Conservation (phyloP, 108 stramenopile species). For the Cyclostephanos tholiformis region DNA sequence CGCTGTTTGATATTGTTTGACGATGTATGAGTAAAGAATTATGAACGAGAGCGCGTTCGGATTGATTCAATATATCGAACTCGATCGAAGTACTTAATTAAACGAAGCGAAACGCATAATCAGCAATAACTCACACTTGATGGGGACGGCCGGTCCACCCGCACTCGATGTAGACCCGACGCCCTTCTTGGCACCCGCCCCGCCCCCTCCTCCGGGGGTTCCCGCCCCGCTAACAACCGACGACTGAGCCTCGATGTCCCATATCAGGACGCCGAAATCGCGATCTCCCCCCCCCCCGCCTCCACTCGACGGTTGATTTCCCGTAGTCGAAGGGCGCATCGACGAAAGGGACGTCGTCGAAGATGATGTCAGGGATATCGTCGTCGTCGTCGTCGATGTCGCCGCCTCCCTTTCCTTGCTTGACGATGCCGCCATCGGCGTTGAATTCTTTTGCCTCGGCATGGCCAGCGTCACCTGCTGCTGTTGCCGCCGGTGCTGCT, state of each 20-base stretch:
- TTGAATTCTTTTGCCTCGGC: background rate
- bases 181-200: slow-evolving; percentile 4
- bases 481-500: background rate
- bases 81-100: no score
- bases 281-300: slow-evolving; percentile 54
- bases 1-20: slow-evolving; percentile 12
- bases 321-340: background rate
- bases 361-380: background rate
- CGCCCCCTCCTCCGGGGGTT: slow-evolving; percentile 11
- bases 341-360: background rate
- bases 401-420: no score
- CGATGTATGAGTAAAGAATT: background rate
- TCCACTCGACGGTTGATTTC: background rate
- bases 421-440: background rate
- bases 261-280: slow-evolving; percentile 79
- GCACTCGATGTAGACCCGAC: slow-evolving; percentile 11
- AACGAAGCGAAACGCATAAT: background rate
- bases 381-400: background rate
- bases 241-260: slow-evolving; percentile 56
- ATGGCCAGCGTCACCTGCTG: background rate
- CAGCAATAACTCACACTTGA: slow-evolving; percentile 32
- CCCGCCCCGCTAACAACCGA: slow-evolving; percentile 22
- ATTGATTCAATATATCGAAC: background rate
- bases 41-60: background rate
- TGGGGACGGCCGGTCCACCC: slow-evolving; percentile 30